Base-by-base conservation (phyloP, 1,284 basidiomycete genomes). In the Cryptococcus hybrid region DNA sequence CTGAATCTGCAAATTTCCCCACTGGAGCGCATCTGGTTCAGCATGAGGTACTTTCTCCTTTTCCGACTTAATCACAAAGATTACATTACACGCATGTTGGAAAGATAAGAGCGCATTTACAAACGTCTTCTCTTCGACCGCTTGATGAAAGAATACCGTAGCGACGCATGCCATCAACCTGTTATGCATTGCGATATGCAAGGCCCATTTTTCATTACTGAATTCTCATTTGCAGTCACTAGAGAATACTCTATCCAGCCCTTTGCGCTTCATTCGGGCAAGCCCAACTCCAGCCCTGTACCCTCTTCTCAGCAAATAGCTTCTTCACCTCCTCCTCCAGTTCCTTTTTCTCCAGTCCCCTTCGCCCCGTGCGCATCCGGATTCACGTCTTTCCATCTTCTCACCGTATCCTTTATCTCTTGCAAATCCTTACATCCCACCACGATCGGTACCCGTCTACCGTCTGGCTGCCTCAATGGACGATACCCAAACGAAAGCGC, bases 351-450 rank as follows among this genome's bases (percentile, higher is more conserved):
- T 88, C 86, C 39, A 81, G 79, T 46, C 78, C 77, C 70, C 69
- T 71, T 85, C 82, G 18, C 45, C 38, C 24, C 24, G 24, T 24
- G 24, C 24, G 24, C 24, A 12, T 79, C 75, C 8, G 51, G 54
- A 62, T 82, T 79, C 3, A 87, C 79, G 58, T 84, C 82, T 57
- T 84, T 80, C 87, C 87, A 92, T 18, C 84, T 84, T 57, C 75
- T 80, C 15, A 90, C 79, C 53, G 84, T 86, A 66, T 86, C 84
- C 67, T 91, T 89, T 44, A 93, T 86, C 72, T 94, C 89, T 53
- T 75, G 67, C 40, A 83, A 81, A 37, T 79, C 83, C 67, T 88
- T 88, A 55, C 92, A 82, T 1, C 92, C 92, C 5, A 87, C 81
- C 7, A 91, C 89, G 47, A 87, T 83, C 3, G 90, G 88, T 51